Evolutionary conservation across 352 stramenopile genomes (phyloP).

Genomic region (Peronospora belbahrii): DNA sequence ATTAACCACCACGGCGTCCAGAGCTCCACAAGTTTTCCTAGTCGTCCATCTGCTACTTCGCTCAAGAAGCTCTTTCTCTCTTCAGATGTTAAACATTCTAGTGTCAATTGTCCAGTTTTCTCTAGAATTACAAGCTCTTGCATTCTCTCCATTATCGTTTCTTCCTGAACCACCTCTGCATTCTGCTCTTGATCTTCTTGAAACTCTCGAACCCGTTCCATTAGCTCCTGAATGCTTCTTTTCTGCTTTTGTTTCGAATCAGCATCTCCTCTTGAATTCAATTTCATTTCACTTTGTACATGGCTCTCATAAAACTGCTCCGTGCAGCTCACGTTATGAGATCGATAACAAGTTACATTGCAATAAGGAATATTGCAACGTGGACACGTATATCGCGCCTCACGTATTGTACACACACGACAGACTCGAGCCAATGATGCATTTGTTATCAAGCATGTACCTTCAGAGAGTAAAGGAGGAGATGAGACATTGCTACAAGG

Average conservation of each 20-base stretch:
- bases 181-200: slow-evolving; percentile 34
- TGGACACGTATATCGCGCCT: slow-evolving; percentile 76
- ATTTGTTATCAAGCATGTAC: slow-evolving; percentile 9
- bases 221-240: slow-evolving; percentile 35
- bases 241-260: slow-evolving; percentile 27
- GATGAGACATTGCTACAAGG: slow-evolving; percentile 11
- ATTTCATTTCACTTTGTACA: slow-evolving; percentile 45
- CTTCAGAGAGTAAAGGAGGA: background rate
- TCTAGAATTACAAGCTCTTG: slow-evolving; percentile 44
- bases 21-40: slow-evolving; percentile 54
- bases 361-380: slow-evolving; percentile 78
- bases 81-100: slow-evolving; percentile 51
- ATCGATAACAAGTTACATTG: slow-evolving; percentile 66
- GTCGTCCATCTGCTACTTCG: slow-evolving; percentile 51
- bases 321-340: slow-evolving; percentile 59
- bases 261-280: slow-evolving; percentile 21
- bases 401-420: slow-evolving; percentile 47
- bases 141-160: slow-evolving; percentile 32
- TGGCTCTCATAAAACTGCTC: slow-evolving; percentile 75
- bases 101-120: slow-evolving; percentile 33
- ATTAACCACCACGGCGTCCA: slow-evolving; percentile 75
- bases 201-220: slow-evolving; percentile 50
- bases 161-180: slow-evolving; percentile 20
- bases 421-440: slow-evolving; percentile 47
- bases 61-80: slow-evolving; percentile 54